Evolutionary conservation across 1,139 yeast genomes (phyloP).

Genomic region (Suhomyces terraborum): DNA sequence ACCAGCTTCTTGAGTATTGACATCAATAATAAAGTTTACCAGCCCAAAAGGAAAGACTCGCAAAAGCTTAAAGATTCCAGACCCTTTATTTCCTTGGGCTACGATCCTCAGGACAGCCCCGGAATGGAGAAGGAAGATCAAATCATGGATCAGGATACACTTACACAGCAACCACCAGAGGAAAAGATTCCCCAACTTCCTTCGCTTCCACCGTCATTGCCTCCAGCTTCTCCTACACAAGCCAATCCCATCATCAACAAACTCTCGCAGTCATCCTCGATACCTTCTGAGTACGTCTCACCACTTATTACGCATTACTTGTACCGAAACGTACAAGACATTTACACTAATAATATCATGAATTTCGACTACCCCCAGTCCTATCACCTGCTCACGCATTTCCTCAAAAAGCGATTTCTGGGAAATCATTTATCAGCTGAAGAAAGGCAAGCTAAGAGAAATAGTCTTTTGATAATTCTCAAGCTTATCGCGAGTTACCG

Average conservation of each 20-base stretch:
- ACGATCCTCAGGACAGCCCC: slow-evolving; percentile 9
- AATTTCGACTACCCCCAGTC: slow-evolving; percentile 70
- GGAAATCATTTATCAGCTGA: slow-evolving; percentile 36
- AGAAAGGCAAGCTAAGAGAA: slow-evolving; percentile 39
- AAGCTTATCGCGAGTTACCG: slow-evolving; percentile 70
- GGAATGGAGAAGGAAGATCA: background rate
- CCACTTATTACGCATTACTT: slow-evolving; percentile 62
- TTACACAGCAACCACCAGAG: background rate
- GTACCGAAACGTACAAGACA: slow-evolving; percentile 65
- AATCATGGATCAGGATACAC: slow-evolving; percentile 5
- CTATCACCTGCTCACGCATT: slow-evolving; percentile 60
- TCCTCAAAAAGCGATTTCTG: slow-evolving; percentile 55
- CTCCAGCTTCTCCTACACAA: slow-evolving; percentile 1
- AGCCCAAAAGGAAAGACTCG: slow-evolving; percentile 15
- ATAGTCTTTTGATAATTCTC: slow-evolving; percentile 55
- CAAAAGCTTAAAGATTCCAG: slow-evolving; percentile 22
- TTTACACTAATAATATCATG: slow-evolving; percentile 54
- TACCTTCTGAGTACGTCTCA: slow-evolving; percentile 44
- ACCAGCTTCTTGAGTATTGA: slow-evolving; percentile 12
- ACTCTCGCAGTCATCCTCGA: slow-evolving; percentile 16
- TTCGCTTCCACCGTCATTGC: slow-evolving; percentile 2
- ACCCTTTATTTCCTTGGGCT: slow-evolving; percentile 48
- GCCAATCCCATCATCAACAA: slow-evolving; percentile 16
- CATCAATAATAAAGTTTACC: slow-evolving; percentile 7
- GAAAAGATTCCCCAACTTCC: background rate